Conservation (phyloP, 169 alveolate species). For the Eimeria tenella region DNA sequence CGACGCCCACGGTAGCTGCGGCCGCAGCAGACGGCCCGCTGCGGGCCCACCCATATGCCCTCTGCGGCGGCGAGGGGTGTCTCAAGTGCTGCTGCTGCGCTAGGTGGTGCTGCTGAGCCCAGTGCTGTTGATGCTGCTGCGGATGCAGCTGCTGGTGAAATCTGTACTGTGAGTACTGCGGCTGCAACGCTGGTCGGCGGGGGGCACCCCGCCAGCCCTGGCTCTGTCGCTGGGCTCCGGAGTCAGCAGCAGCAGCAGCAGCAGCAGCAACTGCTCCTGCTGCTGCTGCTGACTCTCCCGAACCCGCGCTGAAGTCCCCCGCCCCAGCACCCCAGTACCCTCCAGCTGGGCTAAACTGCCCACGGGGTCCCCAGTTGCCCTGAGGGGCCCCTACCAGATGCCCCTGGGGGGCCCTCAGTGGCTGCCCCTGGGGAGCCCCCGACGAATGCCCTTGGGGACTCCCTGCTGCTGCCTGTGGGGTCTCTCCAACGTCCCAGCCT, state of each 20-base stretch:
- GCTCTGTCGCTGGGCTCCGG: neutral
- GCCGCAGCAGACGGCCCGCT: slow-evolving; percentile 28
- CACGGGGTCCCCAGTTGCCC: too few relatives aligned
- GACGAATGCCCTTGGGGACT: too few relatives aligned
- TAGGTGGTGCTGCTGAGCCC: neutral
- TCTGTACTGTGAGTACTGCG: neutral
- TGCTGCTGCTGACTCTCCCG: slow-evolving; percentile 6
- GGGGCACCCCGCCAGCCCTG: neutral
- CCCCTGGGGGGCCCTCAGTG: too few relatives aligned
- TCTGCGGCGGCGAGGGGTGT: neutral
- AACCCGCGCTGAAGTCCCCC: neutral
- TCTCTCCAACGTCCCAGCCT: neutral
- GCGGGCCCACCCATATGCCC: neutral
- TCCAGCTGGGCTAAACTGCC: neutral
- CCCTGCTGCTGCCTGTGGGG: neutral
- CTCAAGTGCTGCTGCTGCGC: neutral
- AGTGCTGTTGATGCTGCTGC: neutral
- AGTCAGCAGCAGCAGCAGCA: slow-evolving; percentile 28
- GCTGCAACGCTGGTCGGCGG: neutral
- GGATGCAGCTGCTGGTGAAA: neutral
- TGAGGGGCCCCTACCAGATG: too few relatives aligned
- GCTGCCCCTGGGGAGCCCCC: too few relatives aligned
- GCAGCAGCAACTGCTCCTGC: neutral
- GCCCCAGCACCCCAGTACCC: neutral
- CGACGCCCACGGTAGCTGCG: slow-evolving; percentile 1